These are phyloP conservation scores for Fusarium paranaense DNA, from an alignment of 2,329 filamentous ascomycete species.

Conservation along the genomic window DNA sequence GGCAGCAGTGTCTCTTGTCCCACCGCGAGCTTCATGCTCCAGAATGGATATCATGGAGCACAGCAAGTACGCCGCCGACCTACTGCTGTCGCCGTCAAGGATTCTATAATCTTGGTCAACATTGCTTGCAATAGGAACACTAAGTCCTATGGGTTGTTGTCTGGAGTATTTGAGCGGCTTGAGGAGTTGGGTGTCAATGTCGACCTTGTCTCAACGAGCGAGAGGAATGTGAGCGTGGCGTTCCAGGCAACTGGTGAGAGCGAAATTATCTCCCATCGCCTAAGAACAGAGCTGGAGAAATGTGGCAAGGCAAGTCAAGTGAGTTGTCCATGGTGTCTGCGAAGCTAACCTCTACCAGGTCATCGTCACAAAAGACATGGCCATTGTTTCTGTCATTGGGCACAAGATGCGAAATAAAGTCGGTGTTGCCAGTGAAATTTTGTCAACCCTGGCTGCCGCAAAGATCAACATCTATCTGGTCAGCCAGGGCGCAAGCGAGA, in stretches of 20 bases:
- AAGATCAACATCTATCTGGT: neutral
- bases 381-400: neutral
- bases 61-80: neutral
- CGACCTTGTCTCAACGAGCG: neutral
- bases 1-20: neutral
- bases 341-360: neutral
- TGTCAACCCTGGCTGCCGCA: neutral
- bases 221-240: neutral
- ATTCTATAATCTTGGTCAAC: neutral
- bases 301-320: neutral
- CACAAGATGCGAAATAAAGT: neutral
- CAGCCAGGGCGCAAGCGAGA: neutral
- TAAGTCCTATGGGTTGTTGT: neutral
- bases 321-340: neutral
- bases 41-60: neutral
- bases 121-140: neutral
- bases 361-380: neutral
- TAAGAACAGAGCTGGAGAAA: neutral
- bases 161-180: neutral
- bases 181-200: neutral
- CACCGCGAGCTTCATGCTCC: neutral
- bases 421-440: neutral
- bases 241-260: neutral
- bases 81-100: neutral
- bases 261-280: neutral